phyloP scores from a whole-genome alignment of 2,329 filamentous ascomycete genomes.

The Scedosporium minutisporum region DNA sequence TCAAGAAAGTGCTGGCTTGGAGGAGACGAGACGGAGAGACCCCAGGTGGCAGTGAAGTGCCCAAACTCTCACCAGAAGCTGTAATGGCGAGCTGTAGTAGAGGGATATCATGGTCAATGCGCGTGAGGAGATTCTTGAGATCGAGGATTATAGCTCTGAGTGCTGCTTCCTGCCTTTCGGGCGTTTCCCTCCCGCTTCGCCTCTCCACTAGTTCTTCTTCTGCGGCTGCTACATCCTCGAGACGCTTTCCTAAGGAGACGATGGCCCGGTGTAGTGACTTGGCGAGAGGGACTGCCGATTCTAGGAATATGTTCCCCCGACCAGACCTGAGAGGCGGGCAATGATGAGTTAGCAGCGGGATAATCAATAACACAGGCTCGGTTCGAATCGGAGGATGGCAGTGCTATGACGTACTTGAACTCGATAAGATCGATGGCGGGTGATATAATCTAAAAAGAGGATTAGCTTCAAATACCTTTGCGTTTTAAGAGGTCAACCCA shows the following conservation, averaged over 20 bases:
- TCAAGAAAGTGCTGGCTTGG: conserved; percentile 87
- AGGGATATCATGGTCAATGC: conserved; percentile 86
- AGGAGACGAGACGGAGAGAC: conserved; percentile 85
- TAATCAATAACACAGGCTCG: not conserved
- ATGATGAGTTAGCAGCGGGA: conserved; percentile 4
- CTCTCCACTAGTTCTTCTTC: conserved; percentile 33
- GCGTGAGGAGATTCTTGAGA: conserved; percentile 62
- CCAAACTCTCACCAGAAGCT: conserved; percentile 80
- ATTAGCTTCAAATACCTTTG: not conserved
- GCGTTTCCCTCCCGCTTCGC: not conserved
- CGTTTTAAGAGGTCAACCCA: not conserved
- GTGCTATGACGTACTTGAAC: conserved; percentile 53
- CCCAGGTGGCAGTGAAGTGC: conserved; percentile 65
- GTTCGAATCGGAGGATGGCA: no score
- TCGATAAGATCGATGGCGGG: conserved; percentile 89
- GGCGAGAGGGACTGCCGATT: conserved; percentile 75
- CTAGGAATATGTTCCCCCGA: conserved; percentile 52
- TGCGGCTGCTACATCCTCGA: conserved; percentile 59
- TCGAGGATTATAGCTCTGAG: conserved; percentile 62
- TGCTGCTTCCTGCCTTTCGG: conserved; percentile 49
- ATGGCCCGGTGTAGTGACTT: conserved; percentile 79
- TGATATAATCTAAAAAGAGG: conserved; percentile 58
- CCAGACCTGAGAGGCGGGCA: conserved; percentile 28
- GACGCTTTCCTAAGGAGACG: conserved; percentile 62
- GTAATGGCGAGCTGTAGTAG: conserved; percentile 90